Base-by-base conservation (phyloP, 805 yeast species). In the Saccharomyces kudriavzevii region DNA sequence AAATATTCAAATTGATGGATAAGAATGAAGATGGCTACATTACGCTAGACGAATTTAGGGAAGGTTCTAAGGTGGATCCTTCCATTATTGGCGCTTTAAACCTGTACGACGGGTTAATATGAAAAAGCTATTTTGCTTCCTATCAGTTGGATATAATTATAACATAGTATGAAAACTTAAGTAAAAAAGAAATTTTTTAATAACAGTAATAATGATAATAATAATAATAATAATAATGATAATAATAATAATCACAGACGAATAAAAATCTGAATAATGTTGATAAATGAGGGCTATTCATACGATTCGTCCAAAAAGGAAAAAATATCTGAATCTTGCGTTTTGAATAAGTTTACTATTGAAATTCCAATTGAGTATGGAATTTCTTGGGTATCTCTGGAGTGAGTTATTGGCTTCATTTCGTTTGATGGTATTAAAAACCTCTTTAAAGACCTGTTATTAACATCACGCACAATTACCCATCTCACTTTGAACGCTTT, bases 41-140 rank as follows among this genome's bases (percentile, higher is more conserved):
- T 50, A 82, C 85, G n/a, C 70, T 85, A 58, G 89, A 86, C 25
- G 99, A 94, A 68, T 91, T 94, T 71, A 80, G 84, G 62, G 85
- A 83, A 63, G 87, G 92, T 26, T 82, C 87, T 52, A 88, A 85
- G 67, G 74, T 83, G 45, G 96, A 89, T 64, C 87, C 90, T 3
- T 79, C 87, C 22, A 85, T 89, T 48, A 75, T 85, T 48, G 78
- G 83, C 59, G 89, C 97, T 1, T 74, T 91, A 60, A 86, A 83
- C 65, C 70, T 91, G 45, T 89, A 88, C 65, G 91, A 86, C 59
- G 95, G 95, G 0, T 72, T 89, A 64, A 90, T 89, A 25, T 88
- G 61, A 65, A 58, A 29, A 20, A 5, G 6, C 22, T 45, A 10
- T 24, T 25, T 31, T 5, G 47, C 53, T 35, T 50, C 35, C 5